A percentile compares a stretch with the other conserved stretches of the same genome.
Evolutionary conservation across 352 stramenopile species (phyloP).

Genomic region (Saprolegnia diclina): DNA sequence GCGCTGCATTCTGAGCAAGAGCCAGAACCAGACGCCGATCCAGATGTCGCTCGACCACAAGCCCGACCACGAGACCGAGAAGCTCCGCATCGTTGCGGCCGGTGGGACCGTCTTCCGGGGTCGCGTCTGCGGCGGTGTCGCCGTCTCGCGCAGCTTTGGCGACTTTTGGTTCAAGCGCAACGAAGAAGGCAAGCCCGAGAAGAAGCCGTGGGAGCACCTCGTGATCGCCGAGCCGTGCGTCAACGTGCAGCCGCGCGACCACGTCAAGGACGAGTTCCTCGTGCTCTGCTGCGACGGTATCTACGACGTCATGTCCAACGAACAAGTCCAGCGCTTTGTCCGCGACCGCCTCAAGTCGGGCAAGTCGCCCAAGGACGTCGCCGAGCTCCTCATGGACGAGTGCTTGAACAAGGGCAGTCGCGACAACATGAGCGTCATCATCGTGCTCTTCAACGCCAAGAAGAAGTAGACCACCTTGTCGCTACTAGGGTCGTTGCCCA

Average conservation of each 20-base stretch:
- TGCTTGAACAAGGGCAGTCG: slow-evolving; percentile 74
- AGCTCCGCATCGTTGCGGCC: slow-evolving; percentile 76
- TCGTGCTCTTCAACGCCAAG: slow-evolving; percentile 62
- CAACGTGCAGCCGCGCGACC: slow-evolving; percentile 61
- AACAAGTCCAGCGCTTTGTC: slow-evolving; percentile 90
- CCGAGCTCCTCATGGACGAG: slow-evolving; percentile 73
- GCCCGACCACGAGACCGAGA: slow-evolving; percentile 79
- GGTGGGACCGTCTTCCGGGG: slow-evolving; percentile 80
- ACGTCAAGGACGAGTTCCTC: slow-evolving; percentile 88
- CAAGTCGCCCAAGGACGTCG: slow-evolving; percentile 60
- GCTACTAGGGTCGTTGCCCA: background rate
- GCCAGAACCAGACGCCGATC: slow-evolving; percentile 58
- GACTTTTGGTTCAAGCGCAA: slow-evolving; percentile 88
- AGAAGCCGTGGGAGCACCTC: slow-evolving; percentile 81
- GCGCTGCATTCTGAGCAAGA: slow-evolving; percentile 77
- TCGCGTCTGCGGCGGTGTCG: slow-evolving; percentile 79
- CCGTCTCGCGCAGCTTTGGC: slow-evolving; percentile 84
- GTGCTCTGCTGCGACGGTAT: slow-evolving; percentile 91
- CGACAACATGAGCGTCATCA: slow-evolving; percentile 84
- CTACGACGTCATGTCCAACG: slow-evolving; percentile 93
- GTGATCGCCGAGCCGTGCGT: slow-evolving; percentile 81
- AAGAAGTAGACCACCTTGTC: slow-evolving; percentile 16
- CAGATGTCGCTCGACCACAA: slow-evolving; percentile 84
- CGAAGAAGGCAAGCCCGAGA: slow-evolving; percentile 51
- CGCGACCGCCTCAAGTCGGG: slow-evolving; percentile 55